phyloP scores from a whole-genome alignment of 164 flowering plant species.

The Chimonanthus salicifolius region DNA sequence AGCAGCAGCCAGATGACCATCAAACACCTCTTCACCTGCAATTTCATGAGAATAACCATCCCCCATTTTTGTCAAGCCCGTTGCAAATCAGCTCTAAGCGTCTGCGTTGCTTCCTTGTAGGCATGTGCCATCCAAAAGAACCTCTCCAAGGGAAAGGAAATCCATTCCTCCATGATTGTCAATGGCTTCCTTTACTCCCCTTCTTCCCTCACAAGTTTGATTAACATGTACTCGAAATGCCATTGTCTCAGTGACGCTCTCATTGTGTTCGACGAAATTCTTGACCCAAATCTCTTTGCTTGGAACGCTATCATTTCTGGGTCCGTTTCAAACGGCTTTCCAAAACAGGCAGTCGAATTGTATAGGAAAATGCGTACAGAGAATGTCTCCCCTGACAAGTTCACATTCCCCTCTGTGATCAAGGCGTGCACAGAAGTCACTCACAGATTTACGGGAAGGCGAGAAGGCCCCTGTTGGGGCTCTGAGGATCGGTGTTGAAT shows the following conservation, averaged over 20 bases:
- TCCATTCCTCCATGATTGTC: conserved; percentile 44
- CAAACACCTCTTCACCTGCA: too few relatives aligned
- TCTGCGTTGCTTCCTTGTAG: conserved; percentile 46
- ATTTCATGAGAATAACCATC: too few relatives aligned
- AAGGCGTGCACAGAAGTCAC: conserved; percentile 35
- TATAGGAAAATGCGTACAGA: conserved; percentile 35
- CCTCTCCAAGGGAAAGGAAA: conserved; percentile 39
- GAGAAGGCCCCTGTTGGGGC: conserved; percentile 44
- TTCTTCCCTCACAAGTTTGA: conserved; percentile 50
- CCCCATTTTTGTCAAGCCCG: too few relatives aligned
- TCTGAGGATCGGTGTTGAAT: conserved; percentile 17
- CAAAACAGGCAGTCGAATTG: conserved; percentile 26
- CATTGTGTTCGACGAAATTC: conserved; percentile 26
- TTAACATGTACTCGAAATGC: conserved; percentile 80
- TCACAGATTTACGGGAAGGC: conserved; percentile 26
- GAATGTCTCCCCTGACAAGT: conserved; percentile 48
- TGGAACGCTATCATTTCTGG: conserved; percentile 68
- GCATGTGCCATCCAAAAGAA: conserved; percentile 39
- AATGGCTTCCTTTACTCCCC: conserved; percentile 40
- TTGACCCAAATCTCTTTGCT: conserved; percentile 35
- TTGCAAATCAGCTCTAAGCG: conserved; percentile 7
- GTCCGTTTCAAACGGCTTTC: conserved; percentile 32
- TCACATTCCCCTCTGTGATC: conserved; percentile 54
- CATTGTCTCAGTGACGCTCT: conserved; percentile 32
- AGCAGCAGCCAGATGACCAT: too few relatives aligned